phyloP scores from a whole-genome alignment of 805 yeast species.

The Candida krabiensis region DNA sequence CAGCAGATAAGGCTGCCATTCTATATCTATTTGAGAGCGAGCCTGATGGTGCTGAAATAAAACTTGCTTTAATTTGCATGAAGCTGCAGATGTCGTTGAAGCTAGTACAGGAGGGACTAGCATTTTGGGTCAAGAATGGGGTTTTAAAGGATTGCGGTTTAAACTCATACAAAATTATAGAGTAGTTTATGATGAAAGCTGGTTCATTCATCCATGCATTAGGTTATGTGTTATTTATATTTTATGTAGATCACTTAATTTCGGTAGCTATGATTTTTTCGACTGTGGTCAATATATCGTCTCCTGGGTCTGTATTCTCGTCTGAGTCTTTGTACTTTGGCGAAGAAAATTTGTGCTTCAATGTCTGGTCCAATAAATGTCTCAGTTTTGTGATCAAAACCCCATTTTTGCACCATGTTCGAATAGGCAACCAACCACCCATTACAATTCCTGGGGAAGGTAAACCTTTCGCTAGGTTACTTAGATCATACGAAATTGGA shows the following conservation, averaged over 20 bases:
- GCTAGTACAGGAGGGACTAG: slow-evolving; percentile 38
- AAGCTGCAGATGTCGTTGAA: slow-evolving; percentile 44
- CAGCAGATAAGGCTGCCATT: slow-evolving; percentile 71
- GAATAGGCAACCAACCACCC: slow-evolving; percentile 86
- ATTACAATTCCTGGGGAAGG: slow-evolving; percentile 81
- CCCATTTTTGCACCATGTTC: slow-evolving; percentile 94
- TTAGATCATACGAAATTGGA: slow-evolving; percentile 57
- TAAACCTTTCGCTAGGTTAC: slow-evolving; percentile 38
- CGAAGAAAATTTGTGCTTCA: slow-evolving; percentile 57
- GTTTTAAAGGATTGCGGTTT: slow-evolving; percentile 45
- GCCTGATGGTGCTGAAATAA: slow-evolving; percentile 22
- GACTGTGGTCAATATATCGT: slow-evolving; percentile 39
- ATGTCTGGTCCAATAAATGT: slow-evolving; percentile 60
- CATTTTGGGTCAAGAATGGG: slow-evolving; percentile 65
- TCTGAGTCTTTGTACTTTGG: slow-evolving; percentile 37
- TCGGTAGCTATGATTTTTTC: slow-evolving; percentile 34
- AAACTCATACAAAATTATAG: slow-evolving; percentile 42
- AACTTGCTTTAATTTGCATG: slow-evolving; percentile 34
- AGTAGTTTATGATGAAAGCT: slow-evolving; percentile 20
- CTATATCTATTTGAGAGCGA: slow-evolving; percentile 31
- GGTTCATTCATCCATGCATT: too few relatives aligned
- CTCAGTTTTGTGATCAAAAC: slow-evolving; percentile 76
- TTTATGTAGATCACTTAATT: slow-evolving; percentile 9
- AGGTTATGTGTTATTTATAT: too few relatives aligned
- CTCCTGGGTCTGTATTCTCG: slow-evolving; percentile 24